Conservation (phyloP, 148 eudicot species). For the Tetragonia tetragonoides region DNA sequence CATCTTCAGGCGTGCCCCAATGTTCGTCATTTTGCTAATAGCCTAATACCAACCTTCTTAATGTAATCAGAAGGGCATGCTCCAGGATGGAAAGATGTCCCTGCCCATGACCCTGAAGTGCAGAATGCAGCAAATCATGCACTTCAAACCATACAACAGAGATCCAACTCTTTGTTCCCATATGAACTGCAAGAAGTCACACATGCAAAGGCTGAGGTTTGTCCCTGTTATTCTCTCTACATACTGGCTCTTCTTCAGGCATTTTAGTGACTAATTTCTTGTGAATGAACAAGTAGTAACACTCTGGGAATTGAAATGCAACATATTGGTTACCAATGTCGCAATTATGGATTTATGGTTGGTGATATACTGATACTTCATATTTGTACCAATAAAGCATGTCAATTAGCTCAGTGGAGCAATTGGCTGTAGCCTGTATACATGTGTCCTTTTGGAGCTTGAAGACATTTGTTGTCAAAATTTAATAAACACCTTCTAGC, state of each 20-base stretch:
- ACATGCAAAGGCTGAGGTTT: constrained; percentile 81
- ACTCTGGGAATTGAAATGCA: too few relatives aligned
- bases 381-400: neutral
- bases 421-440: neutral
- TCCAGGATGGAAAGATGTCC: constrained; percentile 73
- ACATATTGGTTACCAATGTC: too few relatives aligned
- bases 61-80: constrained; percentile 51
- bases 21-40: too few relatives aligned
- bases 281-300: neutral
- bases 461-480: too few relatives aligned
- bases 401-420: neutral
- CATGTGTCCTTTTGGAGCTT: too few relatives aligned
- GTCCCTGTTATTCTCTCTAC: constrained; percentile 6
- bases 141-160: constrained; percentile 69
- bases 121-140: constrained; percentile 92
- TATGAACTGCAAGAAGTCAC: constrained; percentile 66
- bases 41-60: neutral
- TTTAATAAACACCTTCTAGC: too few relatives aligned
- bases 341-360: neutral
- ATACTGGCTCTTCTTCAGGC: neutral
- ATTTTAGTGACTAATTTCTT: neutral
- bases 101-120: constrained; percentile 84
- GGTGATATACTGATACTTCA: neutral
- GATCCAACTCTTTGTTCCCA: constrained; percentile 83
- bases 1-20: too few relatives aligned